A percentile compares a stretch with the other conserved stretches of the same genome.
phyloP scores from a whole-genome alignment of 306 rosid species.

The Cucurbita ficifolia region DNA sequence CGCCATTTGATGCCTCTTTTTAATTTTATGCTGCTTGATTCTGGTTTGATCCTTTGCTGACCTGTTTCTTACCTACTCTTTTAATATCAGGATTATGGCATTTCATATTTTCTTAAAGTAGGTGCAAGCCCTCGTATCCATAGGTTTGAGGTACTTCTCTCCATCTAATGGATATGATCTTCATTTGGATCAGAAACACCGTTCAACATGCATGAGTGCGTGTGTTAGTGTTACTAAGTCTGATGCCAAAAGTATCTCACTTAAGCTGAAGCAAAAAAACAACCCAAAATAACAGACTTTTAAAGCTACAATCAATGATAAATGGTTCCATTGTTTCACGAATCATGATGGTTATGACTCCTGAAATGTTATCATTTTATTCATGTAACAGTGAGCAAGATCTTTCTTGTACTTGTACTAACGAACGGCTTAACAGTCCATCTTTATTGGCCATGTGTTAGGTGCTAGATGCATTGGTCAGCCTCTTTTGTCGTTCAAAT shows the following conservation, averaged over 20 bases:
- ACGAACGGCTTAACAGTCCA: background rate
- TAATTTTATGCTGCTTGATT: background rate
- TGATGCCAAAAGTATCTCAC: background rate
- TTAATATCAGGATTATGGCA: slow-evolving; percentile 49
- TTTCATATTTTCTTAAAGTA: slow-evolving; percentile 26
- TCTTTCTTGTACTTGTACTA: background rate
- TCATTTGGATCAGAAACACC: background rate
- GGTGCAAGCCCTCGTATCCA: slow-evolving; percentile 40
- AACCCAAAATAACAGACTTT: background rate
- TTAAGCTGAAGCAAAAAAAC: background rate
- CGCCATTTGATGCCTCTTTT: background rate
- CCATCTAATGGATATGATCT: background rate
- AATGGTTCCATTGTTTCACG: background rate
- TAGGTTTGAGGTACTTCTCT: slow-evolving; percentile 64
- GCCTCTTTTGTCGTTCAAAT: slow-evolving; percentile 68
- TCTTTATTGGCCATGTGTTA: slow-evolving; percentile 11
- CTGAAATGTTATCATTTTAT: background rate
- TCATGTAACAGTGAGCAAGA: background rate
- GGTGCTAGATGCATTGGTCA: slow-evolving; percentile 86
- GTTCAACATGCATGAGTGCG: background rate
- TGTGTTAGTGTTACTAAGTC: background rate
- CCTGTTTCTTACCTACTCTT: background rate
- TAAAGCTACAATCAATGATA: background rate
- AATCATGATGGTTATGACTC: background rate
- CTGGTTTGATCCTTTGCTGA: background rate